Percentiles rank a stretch among this genome's conserved stretches.
phyloP scores from a whole-genome alignment of 2,329 filamentous ascomycete species.

The Talaromyces sp. region DNA sequence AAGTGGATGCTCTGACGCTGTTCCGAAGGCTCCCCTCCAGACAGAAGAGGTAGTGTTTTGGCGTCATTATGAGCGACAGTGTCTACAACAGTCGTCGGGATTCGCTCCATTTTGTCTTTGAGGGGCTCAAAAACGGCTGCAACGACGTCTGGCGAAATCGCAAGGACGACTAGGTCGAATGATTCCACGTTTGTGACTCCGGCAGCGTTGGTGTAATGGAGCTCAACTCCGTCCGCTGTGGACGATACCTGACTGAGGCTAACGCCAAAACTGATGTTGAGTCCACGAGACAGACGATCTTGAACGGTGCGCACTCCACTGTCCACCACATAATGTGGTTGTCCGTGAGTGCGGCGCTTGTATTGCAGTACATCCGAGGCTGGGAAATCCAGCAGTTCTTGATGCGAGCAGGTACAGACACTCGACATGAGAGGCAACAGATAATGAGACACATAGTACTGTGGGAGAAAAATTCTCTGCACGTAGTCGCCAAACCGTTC shows the following conservation, averaged over 20 bases:
- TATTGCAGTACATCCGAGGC: slow-evolving; percentile 19
- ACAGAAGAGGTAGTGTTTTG: slow-evolving; percentile 11
- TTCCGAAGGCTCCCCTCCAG: neutral
- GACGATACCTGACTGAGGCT: neutral
- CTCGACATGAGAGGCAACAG: slow-evolving; percentile 52
- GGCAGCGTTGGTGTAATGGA: slow-evolving; percentile 6
- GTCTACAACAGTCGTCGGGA: slow-evolving; percentile 47
- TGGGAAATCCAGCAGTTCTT: slow-evolving; percentile 18
- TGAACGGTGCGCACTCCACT: slow-evolving; percentile 17
- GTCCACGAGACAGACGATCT: slow-evolving; percentile 10
- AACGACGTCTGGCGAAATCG: slow-evolving; percentile 52
- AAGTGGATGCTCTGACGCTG: slow-evolving; percentile 2
- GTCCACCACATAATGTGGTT: slow-evolving; percentile 17
- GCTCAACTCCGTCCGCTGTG: slow-evolving; percentile 5
- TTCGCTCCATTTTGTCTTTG: slow-evolving; percentile 29
- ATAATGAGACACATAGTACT: slow-evolving; percentile 45
- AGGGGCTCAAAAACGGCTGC: slow-evolving; percentile 45
- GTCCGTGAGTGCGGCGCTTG: slow-evolving; percentile 15
- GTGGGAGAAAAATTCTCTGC: slow-evolving; percentile 37
- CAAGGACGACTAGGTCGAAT: slow-evolving; percentile 52
- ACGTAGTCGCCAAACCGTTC: slow-evolving; percentile 39
- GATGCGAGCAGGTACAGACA: slow-evolving; percentile 30
- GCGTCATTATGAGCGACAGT: slow-evolving; percentile 44
- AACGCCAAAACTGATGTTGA: slow-evolving; percentile 12
- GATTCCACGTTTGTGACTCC: slow-evolving; percentile 14